phyloP scores from a whole-genome alignment of 139 green algal genomes.

The Chlamydomonas asymmetrica region DNA sequence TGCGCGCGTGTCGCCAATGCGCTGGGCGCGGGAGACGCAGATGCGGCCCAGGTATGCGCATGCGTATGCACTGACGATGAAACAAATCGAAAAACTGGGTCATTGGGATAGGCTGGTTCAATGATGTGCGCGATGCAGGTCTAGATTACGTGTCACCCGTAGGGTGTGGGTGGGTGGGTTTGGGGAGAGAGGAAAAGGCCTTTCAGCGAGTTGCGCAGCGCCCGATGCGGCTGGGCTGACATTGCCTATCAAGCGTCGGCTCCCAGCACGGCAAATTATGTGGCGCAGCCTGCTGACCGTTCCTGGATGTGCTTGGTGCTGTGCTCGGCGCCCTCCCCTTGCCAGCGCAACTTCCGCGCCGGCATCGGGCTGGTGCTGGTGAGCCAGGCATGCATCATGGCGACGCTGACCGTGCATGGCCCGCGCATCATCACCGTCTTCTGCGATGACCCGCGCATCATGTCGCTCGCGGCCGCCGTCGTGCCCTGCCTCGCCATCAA shows the following conservation, averaged over 20 bases:
- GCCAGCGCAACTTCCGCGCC: conserved; percentile 25
- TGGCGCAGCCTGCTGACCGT: too few species aligned
- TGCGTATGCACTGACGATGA: background rate
- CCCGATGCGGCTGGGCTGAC: too few species aligned
- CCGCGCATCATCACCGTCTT: conserved; percentile 16
- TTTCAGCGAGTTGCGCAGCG: too few species aligned
- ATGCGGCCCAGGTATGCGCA: conserved; percentile 8
- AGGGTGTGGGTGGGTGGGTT: too few species aligned
- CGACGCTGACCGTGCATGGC: background rate
- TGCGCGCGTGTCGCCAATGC: conserved; percentile 43
- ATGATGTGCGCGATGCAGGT: background rate
- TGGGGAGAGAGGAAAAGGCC: too few species aligned
- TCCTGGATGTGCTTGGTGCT: too few species aligned
- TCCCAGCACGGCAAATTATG: too few species aligned
- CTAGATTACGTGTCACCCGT: too few species aligned
- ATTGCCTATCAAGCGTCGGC: too few species aligned
- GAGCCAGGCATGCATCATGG: conserved; percentile 24
- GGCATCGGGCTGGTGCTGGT: conserved; percentile 14
- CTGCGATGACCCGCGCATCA: conserved; percentile 24
- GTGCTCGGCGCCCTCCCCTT: too few species aligned
- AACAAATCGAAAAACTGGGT: background rate
- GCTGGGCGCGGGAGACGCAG: conserved; percentile 41
- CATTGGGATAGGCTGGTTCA: background rate
- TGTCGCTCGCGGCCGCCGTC: conserved; percentile 15
- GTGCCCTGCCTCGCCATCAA: conserved; percentile 33